These are phyloP conservation scores for Pyrus communis DNA, from an alignment of 306 rosid genomes.

Conservation along the genomic window DNA sequence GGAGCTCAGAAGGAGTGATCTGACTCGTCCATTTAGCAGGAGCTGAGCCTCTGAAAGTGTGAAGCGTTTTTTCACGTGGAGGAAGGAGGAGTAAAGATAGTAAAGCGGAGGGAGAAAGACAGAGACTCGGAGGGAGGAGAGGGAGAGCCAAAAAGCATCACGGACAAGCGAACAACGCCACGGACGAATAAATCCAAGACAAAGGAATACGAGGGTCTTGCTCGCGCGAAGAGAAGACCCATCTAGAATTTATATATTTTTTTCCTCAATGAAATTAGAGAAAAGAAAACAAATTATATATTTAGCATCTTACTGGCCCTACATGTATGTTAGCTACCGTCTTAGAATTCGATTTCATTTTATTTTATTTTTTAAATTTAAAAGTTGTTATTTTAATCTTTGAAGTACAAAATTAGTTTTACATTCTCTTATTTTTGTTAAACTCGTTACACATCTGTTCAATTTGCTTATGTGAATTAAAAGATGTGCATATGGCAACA, in stretches of 20 bases:
- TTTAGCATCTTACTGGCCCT: background rate
- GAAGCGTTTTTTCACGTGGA: conserved; percentile 8
- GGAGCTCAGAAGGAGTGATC: conserved; percentile 13
- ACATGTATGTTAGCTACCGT: fast-evolving
- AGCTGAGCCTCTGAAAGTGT: background rate
- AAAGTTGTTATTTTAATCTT: too few relatives aligned
- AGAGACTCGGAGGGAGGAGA: background rate
- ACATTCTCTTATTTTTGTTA: too few relatives aligned
- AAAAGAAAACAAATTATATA: background rate
- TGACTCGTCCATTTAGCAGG: conserved; percentile 4
- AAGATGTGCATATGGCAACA: too few relatives aligned
- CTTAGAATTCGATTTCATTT: too few relatives aligned
- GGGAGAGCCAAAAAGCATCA: conserved; percentile 10
- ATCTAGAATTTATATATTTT: background rate
- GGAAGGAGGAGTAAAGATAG: background rate
- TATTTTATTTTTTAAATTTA: too few relatives aligned
- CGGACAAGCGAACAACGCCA: conserved; percentile 30
- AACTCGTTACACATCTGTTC: too few relatives aligned
- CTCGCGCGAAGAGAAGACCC: background rate
- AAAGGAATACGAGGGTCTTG: background rate
- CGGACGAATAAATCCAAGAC: background rate
- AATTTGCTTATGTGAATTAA: too few relatives aligned
- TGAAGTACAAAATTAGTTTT: too few relatives aligned
- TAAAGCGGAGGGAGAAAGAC: conserved; percentile 1
- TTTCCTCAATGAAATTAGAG: background rate